phyloP scores from a whole-genome alignment of 2,329 filamentous ascomycete species.

The Alternaria infectoria region DNA sequence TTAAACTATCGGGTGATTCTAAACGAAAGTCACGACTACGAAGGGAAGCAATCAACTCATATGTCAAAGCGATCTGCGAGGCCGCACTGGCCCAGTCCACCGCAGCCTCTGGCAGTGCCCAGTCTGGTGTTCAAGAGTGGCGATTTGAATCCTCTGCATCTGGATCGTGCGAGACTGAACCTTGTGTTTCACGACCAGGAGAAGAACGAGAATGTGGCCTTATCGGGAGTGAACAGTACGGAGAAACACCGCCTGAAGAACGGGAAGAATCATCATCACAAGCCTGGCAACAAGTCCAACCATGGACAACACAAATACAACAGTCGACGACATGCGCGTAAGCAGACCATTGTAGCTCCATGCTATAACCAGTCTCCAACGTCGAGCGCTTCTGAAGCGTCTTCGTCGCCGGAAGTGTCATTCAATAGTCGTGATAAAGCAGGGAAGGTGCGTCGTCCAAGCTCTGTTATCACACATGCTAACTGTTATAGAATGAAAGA shows the following conservation, averaged over 20 bases:
- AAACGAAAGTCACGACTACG: slow-evolving; percentile 57
- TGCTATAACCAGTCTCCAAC: not conserved
- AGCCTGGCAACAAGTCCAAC: slow-evolving; percentile 33
- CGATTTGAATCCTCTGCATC: slow-evolving; percentile 57
- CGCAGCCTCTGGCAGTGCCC: slow-evolving; percentile 41
- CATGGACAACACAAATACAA: slow-evolving; percentile 35
- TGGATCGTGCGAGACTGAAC: slow-evolving; percentile 44
- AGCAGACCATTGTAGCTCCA: slow-evolving; percentile 4
- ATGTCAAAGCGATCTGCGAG: slow-evolving; percentile 54
- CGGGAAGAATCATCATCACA: slow-evolving; percentile 20
- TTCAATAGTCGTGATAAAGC: not conserved
- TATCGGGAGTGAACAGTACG: not conserved
- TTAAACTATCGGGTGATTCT: slow-evolving; percentile 56
- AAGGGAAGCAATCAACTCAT: slow-evolving; percentile 51
- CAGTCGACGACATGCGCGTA: slow-evolving; percentile 21
- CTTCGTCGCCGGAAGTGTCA: not conserved
- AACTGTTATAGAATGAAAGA: not conserved
- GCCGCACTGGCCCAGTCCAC: slow-evolving; percentile 37
- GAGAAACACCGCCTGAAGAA: not conserved
- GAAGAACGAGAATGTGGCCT: slow-evolving; percentile 24
- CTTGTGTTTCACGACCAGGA: slow-evolving; percentile 24
- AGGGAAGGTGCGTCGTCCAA: not conserved
- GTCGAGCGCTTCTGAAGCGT: not conserved
- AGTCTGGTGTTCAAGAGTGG: slow-evolving; percentile 53
- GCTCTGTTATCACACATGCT: not conserved